Evolutionary conservation across 768 basidiomycete genomes (phyloP), one percentile per base, ranked within the genome.

Genomic region (Strobilomyces dryophilus): DNA sequence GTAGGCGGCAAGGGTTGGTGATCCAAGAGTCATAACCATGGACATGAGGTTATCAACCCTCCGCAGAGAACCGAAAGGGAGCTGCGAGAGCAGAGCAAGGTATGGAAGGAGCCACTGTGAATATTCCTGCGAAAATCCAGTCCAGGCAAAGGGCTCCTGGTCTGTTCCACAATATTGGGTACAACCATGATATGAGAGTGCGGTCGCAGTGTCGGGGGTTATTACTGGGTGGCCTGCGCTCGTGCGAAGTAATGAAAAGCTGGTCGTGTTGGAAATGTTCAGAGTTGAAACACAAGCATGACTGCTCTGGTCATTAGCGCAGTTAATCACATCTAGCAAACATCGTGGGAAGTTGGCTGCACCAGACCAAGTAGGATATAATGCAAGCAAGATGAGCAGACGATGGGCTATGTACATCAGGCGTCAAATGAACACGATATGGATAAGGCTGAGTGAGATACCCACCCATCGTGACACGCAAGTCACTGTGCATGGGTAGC

Each of bases 91-190:
- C 8, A 80, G 55, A 1, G 78, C 76, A 12, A 80, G 69, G 69
- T 75, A 78, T 8, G 79, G 79, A 7, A 80, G 51, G 2, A 80
- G 64, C 79, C 78, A 80, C 0, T 75, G 57, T 9, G 69, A 66
- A 56, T 73, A 77, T 43, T 75, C 65, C 43, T 74, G 73, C 0
- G 67, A 45, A 45, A 66, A 68, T 4, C 21, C 31, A 1, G 18
- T n/a, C 64, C 64, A 66, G 12, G n/a, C 31, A n/a, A 66, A 68
- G 12, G 55, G 17, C 8, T 56, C 49, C 9, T 56, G 49, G 1
- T 47, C 44, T 3, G 76, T 44, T 27, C 66, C 64, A 18, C 65
- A 66, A 17, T 32, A 15, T 0, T 10, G 0, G 12, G 5, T 2
- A 26, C 65, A 66, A 4, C 52, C 46, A 11, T 1, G 0, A 1